phyloP scores from a whole-genome alignment of 164 flowering plant species.

The Piper longum region DNA sequence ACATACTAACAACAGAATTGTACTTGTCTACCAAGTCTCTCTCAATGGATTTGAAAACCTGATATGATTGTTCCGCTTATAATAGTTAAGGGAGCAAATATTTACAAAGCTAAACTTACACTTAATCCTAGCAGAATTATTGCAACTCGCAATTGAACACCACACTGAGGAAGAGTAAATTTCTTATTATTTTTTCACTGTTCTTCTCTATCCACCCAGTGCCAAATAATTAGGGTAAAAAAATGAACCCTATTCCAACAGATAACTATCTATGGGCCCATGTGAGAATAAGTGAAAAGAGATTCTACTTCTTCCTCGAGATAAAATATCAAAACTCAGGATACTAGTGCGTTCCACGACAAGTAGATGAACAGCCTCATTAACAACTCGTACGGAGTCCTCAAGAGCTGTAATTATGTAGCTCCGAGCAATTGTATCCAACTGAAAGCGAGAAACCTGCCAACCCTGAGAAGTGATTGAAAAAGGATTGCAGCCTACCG shows the following conservation, averaged over 20 bases:
- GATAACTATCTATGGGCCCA: no score
- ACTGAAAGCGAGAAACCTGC: conserved; percentile 70
- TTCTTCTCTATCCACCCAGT: no score
- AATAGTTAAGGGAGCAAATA: conserved; percentile 25
- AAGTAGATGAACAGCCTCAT: conserved; percentile 71
- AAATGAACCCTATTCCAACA: no score
- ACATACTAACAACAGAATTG: conserved; percentile 70
- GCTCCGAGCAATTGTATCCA: conserved; percentile 86
- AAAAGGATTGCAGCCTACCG: conserved; percentile 84
- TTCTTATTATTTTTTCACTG: no score
- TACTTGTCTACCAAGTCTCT: conserved; percentile 66
- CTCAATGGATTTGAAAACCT: conserved; percentile 58
- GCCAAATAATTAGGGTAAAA: no score
- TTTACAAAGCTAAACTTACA: background rate
- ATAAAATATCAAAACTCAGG: conserved; percentile 22
- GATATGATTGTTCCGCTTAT: conserved; percentile 68
- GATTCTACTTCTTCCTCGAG: no score
- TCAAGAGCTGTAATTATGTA: conserved; percentile 82
- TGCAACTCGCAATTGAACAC: no score
- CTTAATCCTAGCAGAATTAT: background rate
- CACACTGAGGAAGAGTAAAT: background rate
- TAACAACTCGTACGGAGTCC: conserved; percentile 72
- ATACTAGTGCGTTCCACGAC: conserved; percentile 82
- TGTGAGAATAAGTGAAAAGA: no score
- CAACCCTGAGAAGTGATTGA: conserved; percentile 90